A percentile compares a stretch with the other conserved stretches of the same genome.
These are phyloP conservation scores for Papiliotrema terrestris DNA, from an alignment of 1,284 basidiomycete species.

Conservation along the genomic window DNA sequence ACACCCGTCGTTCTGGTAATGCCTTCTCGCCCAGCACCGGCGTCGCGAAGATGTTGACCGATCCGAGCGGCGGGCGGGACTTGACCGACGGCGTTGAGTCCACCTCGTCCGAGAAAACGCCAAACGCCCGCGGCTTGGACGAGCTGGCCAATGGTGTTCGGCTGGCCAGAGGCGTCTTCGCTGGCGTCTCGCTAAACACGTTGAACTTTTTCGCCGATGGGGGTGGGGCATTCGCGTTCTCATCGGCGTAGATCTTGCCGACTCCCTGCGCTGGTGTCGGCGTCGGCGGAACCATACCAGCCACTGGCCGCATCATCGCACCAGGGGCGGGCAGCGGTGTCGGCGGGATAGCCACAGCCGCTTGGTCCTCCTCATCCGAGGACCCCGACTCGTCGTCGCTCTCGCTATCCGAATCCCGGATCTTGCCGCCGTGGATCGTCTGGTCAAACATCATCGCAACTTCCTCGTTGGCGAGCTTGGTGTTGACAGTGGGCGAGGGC, in stretches of 20 bases:
- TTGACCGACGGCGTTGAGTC: conserved; percentile 13
- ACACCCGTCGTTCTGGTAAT: conserved; percentile 2
- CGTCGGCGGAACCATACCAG: conserved; percentile 45
- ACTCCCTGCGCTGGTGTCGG: conserved; percentile 42
- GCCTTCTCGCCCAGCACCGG: conserved; percentile 18
- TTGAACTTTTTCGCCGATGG: conserved; percentile 32
- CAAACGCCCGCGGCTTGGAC: conserved; percentile 32
- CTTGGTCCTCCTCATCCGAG: conserved; percentile 25
- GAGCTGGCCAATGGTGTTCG: conserved; percentile 23
- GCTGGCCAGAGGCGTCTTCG: conserved; percentile 30
- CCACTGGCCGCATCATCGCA: conserved; percentile 37
- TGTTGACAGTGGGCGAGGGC: conserved; percentile 75
- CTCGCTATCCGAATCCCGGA: conserved; percentile 50
- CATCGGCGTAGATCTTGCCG: conserved; percentile 34
- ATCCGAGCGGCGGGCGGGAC: conserved; percentile 6
- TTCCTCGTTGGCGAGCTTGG: conserved; percentile 86
- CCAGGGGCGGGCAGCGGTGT: conserved; percentile 15
- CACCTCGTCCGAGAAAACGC: conserved; percentile 32
- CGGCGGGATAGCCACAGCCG: conserved; percentile 29
- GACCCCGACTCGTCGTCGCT: conserved; percentile 39
- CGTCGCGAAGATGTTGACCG: conserved; percentile 29
- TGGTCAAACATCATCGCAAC: conserved; percentile 90
- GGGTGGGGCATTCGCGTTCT: conserved; percentile 30
- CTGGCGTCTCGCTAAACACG: conserved; percentile 44
- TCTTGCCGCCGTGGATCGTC: conserved; percentile 55